Evolutionary conservation across 805 yeast genomes (phyloP).

Genomic region (Priceomyces castillae): DNA sequence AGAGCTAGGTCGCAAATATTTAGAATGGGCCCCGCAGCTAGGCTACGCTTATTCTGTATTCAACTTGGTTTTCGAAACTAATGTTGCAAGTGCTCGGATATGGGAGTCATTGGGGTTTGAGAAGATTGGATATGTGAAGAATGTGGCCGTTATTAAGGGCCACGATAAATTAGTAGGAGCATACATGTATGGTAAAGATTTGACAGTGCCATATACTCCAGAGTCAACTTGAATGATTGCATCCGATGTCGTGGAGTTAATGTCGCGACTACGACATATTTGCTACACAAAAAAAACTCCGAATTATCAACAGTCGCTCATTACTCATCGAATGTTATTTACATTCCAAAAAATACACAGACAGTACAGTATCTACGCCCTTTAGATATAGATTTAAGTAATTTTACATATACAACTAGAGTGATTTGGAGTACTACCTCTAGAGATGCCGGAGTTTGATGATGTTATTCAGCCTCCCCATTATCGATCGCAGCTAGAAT

Average conservation of each 20-base stretch:
- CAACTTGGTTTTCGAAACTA: constrained; percentile 82
- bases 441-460: constrained; percentile 48
- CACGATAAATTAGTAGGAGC: constrained; percentile 68
- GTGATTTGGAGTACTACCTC: neutral
- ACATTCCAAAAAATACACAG: constrained; percentile 27
- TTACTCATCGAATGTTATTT: constrained; percentile 5
- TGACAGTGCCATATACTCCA: constrained; percentile 16
- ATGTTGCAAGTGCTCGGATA: constrained; percentile 66
- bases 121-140: constrained; percentile 68
- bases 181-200: constrained; percentile 67
- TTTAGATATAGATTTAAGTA: constrained; percentile 1
- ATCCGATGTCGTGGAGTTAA: neutral
- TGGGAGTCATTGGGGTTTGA: constrained; percentile 88
- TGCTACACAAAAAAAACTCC: constrained; percentile 1
- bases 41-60: constrained; percentile 84
- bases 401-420: neutral
- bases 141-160: constrained; percentile 74
- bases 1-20: constrained; percentile 63
- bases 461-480: constrained; percentile 48
- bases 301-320: neutral
- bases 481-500: constrained; percentile 43
- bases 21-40: constrained; percentile 69
- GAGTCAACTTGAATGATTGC: neutral
- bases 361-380: constrained; percentile 34
- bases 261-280: constrained; percentile 1